Evolutionary conservation across 352 stramenopile species (phyloP).

Genomic region (Phytophthora cryptogea): DNA sequence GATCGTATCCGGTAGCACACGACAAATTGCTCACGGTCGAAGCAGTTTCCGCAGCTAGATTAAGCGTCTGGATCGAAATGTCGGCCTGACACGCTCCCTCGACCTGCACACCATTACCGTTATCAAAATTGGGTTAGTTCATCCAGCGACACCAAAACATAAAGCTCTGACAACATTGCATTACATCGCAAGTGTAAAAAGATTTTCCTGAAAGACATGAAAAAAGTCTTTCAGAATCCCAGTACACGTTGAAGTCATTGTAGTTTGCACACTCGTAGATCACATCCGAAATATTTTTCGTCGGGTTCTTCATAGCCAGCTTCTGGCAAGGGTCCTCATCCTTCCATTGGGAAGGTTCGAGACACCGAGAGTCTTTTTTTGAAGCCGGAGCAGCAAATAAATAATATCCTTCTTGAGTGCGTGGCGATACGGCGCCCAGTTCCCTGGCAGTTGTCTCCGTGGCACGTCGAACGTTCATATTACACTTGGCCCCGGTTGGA

Average conservation of each 20-base stretch:
- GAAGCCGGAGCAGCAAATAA: slow-evolving; percentile 55
- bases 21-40: slow-evolving; percentile 29
- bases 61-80: slow-evolving; percentile 47
- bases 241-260: slow-evolving; percentile 55
- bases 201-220: slow-evolving; percentile 54
- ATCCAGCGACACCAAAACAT: not conserved
- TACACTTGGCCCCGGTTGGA: slow-evolving; percentile 50
- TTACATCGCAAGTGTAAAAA: slow-evolving; percentile 74
- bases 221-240: slow-evolving; percentile 59
- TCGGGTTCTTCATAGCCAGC: slow-evolving; percentile 19
- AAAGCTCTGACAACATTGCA: not conserved
- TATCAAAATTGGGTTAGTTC: not conserved
- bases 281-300: slow-evolving; percentile 33
- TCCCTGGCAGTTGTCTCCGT: slow-evolving; percentile 52
- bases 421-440: slow-evolving; percentile 53
- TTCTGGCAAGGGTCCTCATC: slow-evolving; percentile 54
- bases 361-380: slow-evolving; percentile 35
- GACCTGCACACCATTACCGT: slow-evolving; percentile 27
- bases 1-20: slow-evolving; percentile 55
- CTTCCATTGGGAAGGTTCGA: slow-evolving; percentile 45
- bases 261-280: slow-evolving; percentile 45
- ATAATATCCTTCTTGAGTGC: slow-evolving; percentile 61
- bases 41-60: not conserved
- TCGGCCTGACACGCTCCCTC: slow-evolving; percentile 51
- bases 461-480: slow-evolving; percentile 53